phyloP scores from a whole-genome alignment of 768 basidiomycete species.

The Podaxis sp. region DNA sequence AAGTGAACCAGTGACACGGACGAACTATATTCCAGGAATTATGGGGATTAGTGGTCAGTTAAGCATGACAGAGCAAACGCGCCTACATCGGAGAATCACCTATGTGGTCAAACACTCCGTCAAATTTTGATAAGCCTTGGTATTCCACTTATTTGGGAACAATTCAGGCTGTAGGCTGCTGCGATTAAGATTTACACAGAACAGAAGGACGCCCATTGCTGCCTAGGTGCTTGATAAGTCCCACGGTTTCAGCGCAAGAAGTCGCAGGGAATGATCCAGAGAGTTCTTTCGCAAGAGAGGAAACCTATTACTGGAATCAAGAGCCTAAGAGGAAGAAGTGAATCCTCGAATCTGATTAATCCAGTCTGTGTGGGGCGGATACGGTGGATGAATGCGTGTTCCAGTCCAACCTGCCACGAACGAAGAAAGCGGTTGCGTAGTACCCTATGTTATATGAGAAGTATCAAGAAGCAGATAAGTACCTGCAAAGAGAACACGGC shows the following conservation, averaged over 20 bases:
- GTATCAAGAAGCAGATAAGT: neutral
- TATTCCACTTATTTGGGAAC: neutral
- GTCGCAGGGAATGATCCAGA: conserved; percentile 18
- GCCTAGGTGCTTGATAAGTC: conserved; percentile 18
- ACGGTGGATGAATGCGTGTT: neutral
- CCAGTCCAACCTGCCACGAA: neutral
- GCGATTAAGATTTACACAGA: conserved; percentile 2
- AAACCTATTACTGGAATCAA: neutral
- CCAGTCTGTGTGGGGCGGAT: neutral
- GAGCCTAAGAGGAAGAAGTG: too few relatives aligned
- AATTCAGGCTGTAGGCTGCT: neutral
- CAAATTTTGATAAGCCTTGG: neutral
- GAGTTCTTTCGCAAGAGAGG: conserved; percentile 15
- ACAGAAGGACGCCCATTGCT: neutral
- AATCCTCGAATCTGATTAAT: too few relatives aligned
- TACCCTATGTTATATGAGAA: neutral
- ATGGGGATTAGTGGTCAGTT: neutral
- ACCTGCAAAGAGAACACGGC: neutral
- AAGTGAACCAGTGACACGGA: neutral
- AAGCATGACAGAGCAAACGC: neutral
- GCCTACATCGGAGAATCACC: neutral
- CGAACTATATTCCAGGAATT: neutral
- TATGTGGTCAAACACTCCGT: neutral
- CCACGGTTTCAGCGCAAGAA: conserved; percentile 38
- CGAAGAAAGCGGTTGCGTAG: neutral